A percentile compares a stretch with the other conserved stretches of the same genome.
phyloP scores from a whole-genome alignment of 2,329 filamentous ascomycete species.

The Talaromyces pinophilus region DNA sequence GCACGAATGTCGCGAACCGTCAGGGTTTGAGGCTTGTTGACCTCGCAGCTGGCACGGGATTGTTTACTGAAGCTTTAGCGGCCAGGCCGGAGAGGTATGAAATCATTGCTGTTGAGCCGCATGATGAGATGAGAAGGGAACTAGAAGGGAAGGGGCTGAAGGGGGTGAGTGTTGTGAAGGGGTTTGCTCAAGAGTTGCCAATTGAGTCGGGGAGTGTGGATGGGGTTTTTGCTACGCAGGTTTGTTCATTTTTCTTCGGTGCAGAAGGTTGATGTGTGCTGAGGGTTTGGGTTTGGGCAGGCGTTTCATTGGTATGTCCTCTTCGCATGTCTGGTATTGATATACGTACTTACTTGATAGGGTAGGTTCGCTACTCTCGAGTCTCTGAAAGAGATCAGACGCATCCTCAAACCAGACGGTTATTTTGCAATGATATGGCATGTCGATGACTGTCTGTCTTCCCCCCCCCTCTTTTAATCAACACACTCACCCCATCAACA shows the following conservation, averaged over 20 bases:
- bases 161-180: constrained; percentile 58
- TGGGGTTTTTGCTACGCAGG: constrained; percentile 68
- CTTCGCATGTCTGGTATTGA: too few species aligned
- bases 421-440: constrained; percentile 72
- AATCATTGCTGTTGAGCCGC: constrained; percentile 65
- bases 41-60: constrained; percentile 68
- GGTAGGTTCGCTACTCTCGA: constrained; percentile 67
- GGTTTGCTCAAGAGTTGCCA: constrained; percentile 60
- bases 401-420: constrained; percentile 62
- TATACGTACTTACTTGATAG: neutral
- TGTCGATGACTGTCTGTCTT: constrained; percentile 68
- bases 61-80: constrained; percentile 66
- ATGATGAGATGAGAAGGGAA: constrained; percentile 65
- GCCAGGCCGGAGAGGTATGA: constrained; percentile 60
- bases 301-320: constrained; percentile 56
- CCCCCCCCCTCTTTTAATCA: neutral
- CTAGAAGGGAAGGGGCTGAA: constrained; percentile 60
- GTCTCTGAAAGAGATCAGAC: constrained; percentile 65
- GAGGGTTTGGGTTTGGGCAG: constrained; percentile 25
- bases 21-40: constrained; percentile 59
- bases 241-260: constrained; percentile 35
- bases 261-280: neutral
- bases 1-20: constrained; percentile 54
- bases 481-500: neutral
- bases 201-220: constrained; percentile 62